Evolutionary conservation across 202 grass and related monocot species (phyloP), one percentile per base, ranked within the genome.

Genomic region (Cymbopogon flexuosus): DNA sequence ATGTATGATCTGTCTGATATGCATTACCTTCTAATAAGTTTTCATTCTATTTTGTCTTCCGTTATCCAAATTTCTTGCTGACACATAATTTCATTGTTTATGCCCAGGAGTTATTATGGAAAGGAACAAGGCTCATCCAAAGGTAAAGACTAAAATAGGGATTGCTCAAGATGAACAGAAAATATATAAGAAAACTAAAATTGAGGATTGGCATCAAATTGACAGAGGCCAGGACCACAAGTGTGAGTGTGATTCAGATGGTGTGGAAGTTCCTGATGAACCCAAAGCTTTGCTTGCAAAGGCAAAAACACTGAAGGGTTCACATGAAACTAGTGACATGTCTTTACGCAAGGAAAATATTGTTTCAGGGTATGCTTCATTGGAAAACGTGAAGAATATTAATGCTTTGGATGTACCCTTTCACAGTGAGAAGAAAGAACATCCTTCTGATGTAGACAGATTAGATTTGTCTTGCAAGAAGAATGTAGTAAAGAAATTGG

Each of bases 121-220:
- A 58, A 23, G 19, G 9, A 58, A 4, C 56, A 58, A 58, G 21
- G 9, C 56, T 11, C 9, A 24, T 58, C 56, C 56, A 11, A 58
- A 58, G 56, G 19, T 23, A 58, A 58, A 58, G 19, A 23, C 1
- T 23, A 58, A 89, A 77, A 91, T 86, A 91, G 79, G 43, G 10
- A 75, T 84, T 72, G 72, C 89, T 87, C 84, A 68, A 47, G 82
- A 84, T 84, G 67, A 91, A 72, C 79, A 61, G 29, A 86, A 80
- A 84, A 31, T 72, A 79, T 89, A 11, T 46, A 97, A 88, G 82
- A 97, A 88, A 71, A 87, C 46, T 21, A 97, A 84, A 82, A 91
- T 65, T 68, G 84, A 88, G 73, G 68, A 83, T 34, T 63, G 57
- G 7, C 79, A 86, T 76, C 62, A 77, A 59, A 29, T 68, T 81